Conservation (phyloP, 495 filamentous ascomycete genomes). For the Cryomyces minteri region DNA sequence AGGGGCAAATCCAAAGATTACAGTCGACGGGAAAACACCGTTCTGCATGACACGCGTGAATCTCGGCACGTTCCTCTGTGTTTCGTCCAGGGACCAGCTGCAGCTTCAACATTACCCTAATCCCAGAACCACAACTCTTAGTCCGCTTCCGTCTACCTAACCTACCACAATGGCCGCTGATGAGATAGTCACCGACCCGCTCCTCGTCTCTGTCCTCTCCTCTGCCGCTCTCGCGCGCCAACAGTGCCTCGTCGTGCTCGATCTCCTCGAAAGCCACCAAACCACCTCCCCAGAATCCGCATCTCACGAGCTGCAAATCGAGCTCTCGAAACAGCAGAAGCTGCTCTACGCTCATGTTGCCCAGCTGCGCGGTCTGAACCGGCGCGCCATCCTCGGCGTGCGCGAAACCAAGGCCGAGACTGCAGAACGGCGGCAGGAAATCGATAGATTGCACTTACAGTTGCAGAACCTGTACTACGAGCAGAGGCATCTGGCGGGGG, state of each 20-base stretch:
- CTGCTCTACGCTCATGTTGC: conserved; percentile 60
- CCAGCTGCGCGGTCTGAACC: conserved; percentile 65
- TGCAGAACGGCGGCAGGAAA: conserved; percentile 71
- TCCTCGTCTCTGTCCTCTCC: conserved; percentile 50
- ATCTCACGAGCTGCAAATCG: conserved; percentile 33
- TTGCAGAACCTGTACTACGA: conserved; percentile 96
- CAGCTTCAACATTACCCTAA: too few species aligned
- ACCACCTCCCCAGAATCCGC: conserved; percentile 16
- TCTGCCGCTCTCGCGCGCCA: conserved; percentile 49
- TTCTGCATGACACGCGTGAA: too few species aligned
- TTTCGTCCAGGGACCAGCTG: too few species aligned
- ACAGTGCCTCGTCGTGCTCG: conserved; percentile 56
- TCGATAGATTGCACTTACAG: conserved; percentile 79
- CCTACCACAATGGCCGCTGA: not conserved
- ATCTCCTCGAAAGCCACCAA: conserved; percentile 32
- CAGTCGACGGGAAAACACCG: too few species aligned
- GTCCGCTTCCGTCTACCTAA: not conserved
- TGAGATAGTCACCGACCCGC: conserved; percentile 45
- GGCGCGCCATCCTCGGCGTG: conserved; percentile 59
- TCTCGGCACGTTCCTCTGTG: too few species aligned
- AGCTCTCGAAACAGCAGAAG: conserved; percentile 62
- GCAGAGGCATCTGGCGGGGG: conserved; percentile 71
- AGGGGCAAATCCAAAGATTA: too few species aligned
- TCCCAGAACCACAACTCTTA: too few species aligned
- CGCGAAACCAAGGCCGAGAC: conserved; percentile 77